Evolutionary conservation across 2,329 filamentous ascomycete species (phyloP).

Genomic region (Leptodontidium sp.): DNA sequence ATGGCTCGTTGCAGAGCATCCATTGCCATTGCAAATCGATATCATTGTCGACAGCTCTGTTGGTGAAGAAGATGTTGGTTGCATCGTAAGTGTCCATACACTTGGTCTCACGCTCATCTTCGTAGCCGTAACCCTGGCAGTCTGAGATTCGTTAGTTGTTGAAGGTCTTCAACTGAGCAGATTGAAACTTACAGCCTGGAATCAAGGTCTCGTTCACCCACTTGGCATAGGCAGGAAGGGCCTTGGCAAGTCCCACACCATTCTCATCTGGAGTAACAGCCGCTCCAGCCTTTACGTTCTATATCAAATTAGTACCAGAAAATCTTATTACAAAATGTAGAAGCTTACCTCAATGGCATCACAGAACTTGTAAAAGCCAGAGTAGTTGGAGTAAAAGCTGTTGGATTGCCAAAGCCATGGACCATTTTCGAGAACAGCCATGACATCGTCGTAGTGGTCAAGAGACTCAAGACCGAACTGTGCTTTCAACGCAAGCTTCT

Average conservation of each 20-base stretch:
- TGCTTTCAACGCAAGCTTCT: constrained; percentile 56
- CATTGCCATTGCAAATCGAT: constrained; percentile 64
- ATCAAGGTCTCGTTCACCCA: constrained; percentile 58
- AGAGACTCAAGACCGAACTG: constrained; percentile 61
- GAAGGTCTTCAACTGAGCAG: too few relatives aligned
- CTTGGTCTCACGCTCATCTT: constrained; percentile 50
- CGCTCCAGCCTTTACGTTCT: constrained; percentile 48
- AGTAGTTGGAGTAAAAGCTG: constrained; percentile 58
- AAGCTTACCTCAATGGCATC: constrained; percentile 50
- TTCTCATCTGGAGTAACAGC: constrained; percentile 46
- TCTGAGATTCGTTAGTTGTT: constrained; percentile 43
- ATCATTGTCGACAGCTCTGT: constrained; percentile 55
- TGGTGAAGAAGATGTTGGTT: constrained; percentile 58
- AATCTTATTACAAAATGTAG: background rate
- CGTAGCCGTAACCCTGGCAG: constrained; percentile 59
- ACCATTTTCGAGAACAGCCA: constrained; percentile 59
- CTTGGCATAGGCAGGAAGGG: constrained; percentile 61
- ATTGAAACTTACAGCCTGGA: constrained; percentile 54
- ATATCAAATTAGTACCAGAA: background rate
- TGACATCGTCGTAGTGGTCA: constrained; percentile 51
- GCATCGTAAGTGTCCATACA: constrained; percentile 64
- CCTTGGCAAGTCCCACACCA: constrained; percentile 62
- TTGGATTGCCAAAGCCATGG: constrained; percentile 66
- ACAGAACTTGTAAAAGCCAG: constrained; percentile 54
- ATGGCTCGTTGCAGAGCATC: constrained; percentile 69